Base-by-base conservation (phyloP, 2,329 filamentous ascomycete species). In the Ceratocystis eucalypticola region DNA sequence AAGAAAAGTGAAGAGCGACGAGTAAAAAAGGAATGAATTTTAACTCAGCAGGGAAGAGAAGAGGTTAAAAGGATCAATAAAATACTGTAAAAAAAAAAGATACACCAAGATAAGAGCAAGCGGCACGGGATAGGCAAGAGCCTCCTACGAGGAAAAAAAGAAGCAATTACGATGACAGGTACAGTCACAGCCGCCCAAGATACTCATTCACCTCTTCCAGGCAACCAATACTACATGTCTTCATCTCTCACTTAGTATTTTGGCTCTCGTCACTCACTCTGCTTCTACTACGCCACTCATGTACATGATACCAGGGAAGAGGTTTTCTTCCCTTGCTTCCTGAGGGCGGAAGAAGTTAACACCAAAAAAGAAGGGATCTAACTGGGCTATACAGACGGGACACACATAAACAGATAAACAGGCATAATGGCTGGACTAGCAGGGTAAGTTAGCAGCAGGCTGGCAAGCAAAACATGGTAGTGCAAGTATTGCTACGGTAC, bases 1-100 rank as follows among this genome's bases (percentile, higher is more conserved):
- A 62, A 44, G 63, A 65, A 46, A 37, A 30, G 48, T 33, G 22
- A 33, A 62, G 64, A 66, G 37, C 62, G 22, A 22, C 59, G 69
- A 70, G 71, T 69, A 70, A 68, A 72, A 72, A 64, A 68, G 68
- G 67, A 71, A 68, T 55, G 68, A 65, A 50, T 66, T 30, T 65
- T 37, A 59, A 28, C 28, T 53, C 28, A 41, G 33, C 53, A 30
- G 46, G 48, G 64, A 37, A 63, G 50, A 55, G n/a, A 59, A 30
- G 53, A 33, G 22, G 41, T 50, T 33, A 20, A 57, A 57, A 65
- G 33, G 30, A 53, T 53, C 12, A 5, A 53, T 25, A 53, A 28
- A 53, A 53, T 15, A 28, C 20, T 65, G 65, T 64, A 22, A 25
- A 25, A 67, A 62, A 72, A 71, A 70, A 69, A 69, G 64, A 66